Evolutionary conservation across 164 flowering plant species (phyloP).

Genomic region (Saururus chinensis): DNA sequence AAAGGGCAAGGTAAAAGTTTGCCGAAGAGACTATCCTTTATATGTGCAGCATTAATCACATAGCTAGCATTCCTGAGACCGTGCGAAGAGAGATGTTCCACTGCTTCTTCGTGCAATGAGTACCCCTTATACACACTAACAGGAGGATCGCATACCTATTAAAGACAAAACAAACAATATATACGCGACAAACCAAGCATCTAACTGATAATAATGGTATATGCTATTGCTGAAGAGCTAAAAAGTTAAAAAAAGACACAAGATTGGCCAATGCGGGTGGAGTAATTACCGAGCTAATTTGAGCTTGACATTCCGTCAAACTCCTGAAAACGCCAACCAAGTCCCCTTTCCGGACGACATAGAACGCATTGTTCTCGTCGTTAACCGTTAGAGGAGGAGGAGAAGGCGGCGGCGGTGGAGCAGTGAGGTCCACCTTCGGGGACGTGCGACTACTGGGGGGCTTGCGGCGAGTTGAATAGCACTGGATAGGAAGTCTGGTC

Average conservation of each 20-base stretch:
- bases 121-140: conserved; percentile 78
- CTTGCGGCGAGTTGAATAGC: conserved; percentile 33
- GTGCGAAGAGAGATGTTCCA: conserved; percentile 44
- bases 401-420: neutral
- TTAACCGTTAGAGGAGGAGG: conserved; percentile 19
- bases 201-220: too few relatives aligned
- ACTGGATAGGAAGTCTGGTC: conserved; percentile 26
- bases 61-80: conserved; percentile 77
- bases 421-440: conserved; percentile 17
- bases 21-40: conserved; percentile 64
- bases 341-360: conserved; percentile 89
- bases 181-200: too few relatives aligned
- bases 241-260: neutral
- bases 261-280: neutral
- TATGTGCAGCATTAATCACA: conserved; percentile 51
- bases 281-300: conserved; percentile 42
- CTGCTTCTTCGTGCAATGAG: conserved; percentile 52
- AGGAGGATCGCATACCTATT: conserved; percentile 73
- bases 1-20: conserved; percentile 51
- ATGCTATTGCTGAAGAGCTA: neutral
- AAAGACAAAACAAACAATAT: neutral
- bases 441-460: conserved; percentile 8
- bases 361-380: conserved; percentile 57
- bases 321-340: conserved; percentile 73
- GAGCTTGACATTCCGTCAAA: conserved; percentile 71